Conservation (phyloP, 306 rosid species). For the Prunus campanulata region DNA sequence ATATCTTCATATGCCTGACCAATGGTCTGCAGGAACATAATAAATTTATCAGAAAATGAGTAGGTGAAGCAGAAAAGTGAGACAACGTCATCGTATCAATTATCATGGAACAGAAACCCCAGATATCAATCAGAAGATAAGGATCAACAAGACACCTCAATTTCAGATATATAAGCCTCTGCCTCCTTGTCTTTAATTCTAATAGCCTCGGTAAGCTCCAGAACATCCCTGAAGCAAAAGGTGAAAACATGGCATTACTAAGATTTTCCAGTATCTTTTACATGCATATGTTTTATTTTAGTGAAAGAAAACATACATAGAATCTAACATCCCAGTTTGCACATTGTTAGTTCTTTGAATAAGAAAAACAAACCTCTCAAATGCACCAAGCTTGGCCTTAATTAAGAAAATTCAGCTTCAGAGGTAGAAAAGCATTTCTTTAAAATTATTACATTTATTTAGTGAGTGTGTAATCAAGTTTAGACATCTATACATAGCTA, state of each 20-base stretch:
- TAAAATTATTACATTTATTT: neutral
- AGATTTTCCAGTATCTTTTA: neutral
- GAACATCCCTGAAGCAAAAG: constrained; percentile 53
- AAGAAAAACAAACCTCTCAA: constrained; percentile 4
- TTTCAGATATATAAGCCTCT: constrained; percentile 89
- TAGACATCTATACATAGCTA: neutral
- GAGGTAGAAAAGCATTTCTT: neutral
- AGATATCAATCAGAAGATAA: neutral
- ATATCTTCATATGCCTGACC: constrained; percentile 99
- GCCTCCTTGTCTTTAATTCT: constrained; percentile 83
- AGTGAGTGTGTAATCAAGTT: neutral
- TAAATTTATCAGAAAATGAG: constrained; percentile 13
- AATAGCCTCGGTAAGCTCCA: constrained; percentile 81
- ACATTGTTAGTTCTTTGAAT: neutral
- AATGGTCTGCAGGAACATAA: constrained; percentile 62
- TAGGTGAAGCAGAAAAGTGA: constrained; percentile 1
- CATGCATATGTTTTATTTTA: neutral
- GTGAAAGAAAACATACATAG: neutral
- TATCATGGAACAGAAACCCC: constrained; percentile 12
- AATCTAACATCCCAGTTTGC: neutral
- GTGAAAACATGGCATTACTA: constrained; percentile 18
- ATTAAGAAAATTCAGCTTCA: neutral
- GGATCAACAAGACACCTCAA: constrained; percentile 58
- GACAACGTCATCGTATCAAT: neutral
- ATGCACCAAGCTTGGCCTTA: neutral